Base-by-base conservation (phyloP, 148 eudicot genomes). In the Beta vulgaris region DNA sequence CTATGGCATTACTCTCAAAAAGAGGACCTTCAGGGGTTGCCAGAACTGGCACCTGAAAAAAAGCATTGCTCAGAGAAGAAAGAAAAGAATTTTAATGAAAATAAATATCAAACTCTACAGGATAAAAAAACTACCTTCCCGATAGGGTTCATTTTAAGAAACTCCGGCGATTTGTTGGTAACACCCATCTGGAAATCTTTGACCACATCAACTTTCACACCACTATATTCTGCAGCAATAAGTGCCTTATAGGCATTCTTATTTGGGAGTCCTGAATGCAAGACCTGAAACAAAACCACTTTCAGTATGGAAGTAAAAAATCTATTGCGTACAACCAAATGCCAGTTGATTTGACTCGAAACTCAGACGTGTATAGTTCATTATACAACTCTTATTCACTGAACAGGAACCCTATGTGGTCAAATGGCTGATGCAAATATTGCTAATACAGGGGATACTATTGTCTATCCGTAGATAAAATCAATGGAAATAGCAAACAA, bases 1-100 rank as follows among this genome's bases (percentile, higher is more conserved):
- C 91, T 43, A 89, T 89, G 14, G 93, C 93, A 82, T 89, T 89
- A 65, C 91, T 89, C 68, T 89, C 91, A 68, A 87, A 89, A 2
- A 89, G 19, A 12, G 88, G 76, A 7, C 90, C 90, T 19, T 87
- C 87, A 26, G 90, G 89, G 15, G 93, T 89, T 80, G 85, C 90
- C 73, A 89, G 82, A 44, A 89, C 91, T 44, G 93, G 93, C 59
- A 87, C 87, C 93, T 89, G 64, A 34, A 23, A 73, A 63, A 21
- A 40, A 18, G 10, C 2, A 11, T 65, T 15, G 19, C 21, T 8
- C 6, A 4, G 0, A 0, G 39, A 6, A 37, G 37, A 21, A 48
- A 16, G 51, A 4, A 53, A 3, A 14, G 42, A 32, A 6, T 13
- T 25, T 2, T 25, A 13, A 25, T 73, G 7, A 0, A 60, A 18